phyloP scores from a whole-genome alignment of 1,284 basidiomycete genomes.

The Athelia psychrophila region DNA sequence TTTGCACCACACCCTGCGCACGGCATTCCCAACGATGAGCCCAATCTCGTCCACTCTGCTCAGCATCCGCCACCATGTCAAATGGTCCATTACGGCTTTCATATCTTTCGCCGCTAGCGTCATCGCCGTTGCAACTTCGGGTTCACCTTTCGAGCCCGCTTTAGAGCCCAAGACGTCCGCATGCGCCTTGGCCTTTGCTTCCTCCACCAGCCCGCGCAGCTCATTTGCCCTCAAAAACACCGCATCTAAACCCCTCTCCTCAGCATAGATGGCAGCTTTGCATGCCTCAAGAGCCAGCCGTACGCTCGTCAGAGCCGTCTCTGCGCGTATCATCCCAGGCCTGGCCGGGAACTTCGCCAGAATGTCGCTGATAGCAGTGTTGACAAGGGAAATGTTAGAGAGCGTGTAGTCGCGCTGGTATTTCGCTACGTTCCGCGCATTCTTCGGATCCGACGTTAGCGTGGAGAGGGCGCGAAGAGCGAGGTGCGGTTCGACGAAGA shows the following conservation, averaged over 20 bases:
- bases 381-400: conserved; percentile 53
- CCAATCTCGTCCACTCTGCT: conserved; percentile 74
- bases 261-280: background rate
- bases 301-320: background rate
- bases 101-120: conserved; percentile 47
- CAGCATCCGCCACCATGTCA: conserved; percentile 69
- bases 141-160: conserved; percentile 25
- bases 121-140: conserved; percentile 48
- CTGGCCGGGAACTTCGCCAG: conserved; percentile 18
- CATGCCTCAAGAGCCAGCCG: background rate
- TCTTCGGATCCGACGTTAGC: conserved; percentile 42
- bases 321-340: background rate
- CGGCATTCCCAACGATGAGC: conserved; percentile 47
- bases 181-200: conserved; percentile 26
- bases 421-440: conserved; percentile 48
- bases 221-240: conserved; percentile 18
- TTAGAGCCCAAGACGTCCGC: conserved; percentile 33
- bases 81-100: conserved; percentile 44
- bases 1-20: conserved; percentile 59
- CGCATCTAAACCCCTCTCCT: background rate
- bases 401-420: conserved; percentile 62
- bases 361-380: conserved; percentile 34
- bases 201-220: conserved; percentile 31
- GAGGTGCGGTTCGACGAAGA: conserved; percentile 54
- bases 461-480: conserved; percentile 50